These are phyloP conservation scores for Penicillium sp. DNA, from an alignment of 2,329 filamentous ascomycete species.

Conservation along the genomic window DNA sequence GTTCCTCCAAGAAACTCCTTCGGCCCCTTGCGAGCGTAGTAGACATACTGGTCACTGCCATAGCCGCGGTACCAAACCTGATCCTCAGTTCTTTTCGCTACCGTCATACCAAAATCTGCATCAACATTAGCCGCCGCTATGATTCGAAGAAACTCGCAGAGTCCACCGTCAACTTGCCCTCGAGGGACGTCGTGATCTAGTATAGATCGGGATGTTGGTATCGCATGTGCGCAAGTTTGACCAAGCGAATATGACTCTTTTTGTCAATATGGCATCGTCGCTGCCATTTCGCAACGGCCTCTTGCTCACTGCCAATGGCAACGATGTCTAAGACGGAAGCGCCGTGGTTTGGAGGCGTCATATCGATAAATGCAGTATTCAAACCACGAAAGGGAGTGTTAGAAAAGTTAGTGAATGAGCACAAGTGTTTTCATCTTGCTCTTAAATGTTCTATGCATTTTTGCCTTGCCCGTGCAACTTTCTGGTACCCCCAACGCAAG, in stretches of 20 bases:
- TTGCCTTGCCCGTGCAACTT: too few relatives aligned
- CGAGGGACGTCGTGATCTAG: slow-evolving; percentile 41
- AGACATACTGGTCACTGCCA: slow-evolving; percentile 47
- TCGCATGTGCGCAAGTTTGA: slow-evolving; percentile 55
- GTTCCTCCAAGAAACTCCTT: slow-evolving; percentile 47
- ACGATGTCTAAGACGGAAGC: slow-evolving; percentile 19
- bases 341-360: slow-evolving; percentile 9
- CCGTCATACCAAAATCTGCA: slow-evolving; percentile 48
- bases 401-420: too few relatives aligned
- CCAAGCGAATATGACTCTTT: slow-evolving; percentile 51
- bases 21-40: slow-evolving; percentile 42
- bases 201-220: slow-evolving; percentile 56
- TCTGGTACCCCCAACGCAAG: too few relatives aligned
- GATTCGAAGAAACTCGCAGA: neutral
- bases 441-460: too few relatives aligned
- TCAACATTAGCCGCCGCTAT: too few relatives aligned
- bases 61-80: slow-evolving; percentile 47
- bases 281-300: slow-evolving; percentile 22
- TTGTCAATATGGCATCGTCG: slow-evolving; percentile 40
- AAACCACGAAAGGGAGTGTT: too few relatives aligned
- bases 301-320: slow-evolving; percentile 19
- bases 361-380: too few relatives aligned
- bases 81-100: slow-evolving; percentile 39
- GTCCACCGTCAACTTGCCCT: slow-evolving; percentile 9
- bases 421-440: too few relatives aligned